Conservation (phyloP, 2,329 filamentous ascomycete species). For the Paracoccidioides lutzii region DNA sequence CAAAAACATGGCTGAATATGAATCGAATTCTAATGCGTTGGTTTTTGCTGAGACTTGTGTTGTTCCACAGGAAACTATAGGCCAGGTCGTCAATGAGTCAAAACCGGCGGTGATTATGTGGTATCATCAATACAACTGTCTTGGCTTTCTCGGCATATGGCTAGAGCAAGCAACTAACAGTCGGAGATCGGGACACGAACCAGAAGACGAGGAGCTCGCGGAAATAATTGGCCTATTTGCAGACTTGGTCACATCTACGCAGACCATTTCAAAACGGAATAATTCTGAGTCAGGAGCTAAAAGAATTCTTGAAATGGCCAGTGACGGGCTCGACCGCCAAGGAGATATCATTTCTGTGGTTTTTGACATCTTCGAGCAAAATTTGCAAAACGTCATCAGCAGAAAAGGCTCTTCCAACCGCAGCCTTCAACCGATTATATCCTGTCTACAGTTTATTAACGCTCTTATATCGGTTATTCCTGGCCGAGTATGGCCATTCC, state of each 20-base stretch:
- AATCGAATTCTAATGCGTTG: constrained; percentile 19
- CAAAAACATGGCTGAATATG: not conserved
- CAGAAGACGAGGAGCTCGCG: constrained; percentile 49
- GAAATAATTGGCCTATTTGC: constrained; percentile 65
- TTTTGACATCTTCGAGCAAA: constrained; percentile 71
- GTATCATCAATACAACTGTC: constrained; percentile 59
- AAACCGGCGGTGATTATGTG: constrained; percentile 64
- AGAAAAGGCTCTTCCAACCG: constrained; percentile 48
- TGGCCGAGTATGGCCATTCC: constrained; percentile 77
- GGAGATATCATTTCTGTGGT: constrained; percentile 67
- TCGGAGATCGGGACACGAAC: constrained; percentile 40
- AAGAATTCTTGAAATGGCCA: constrained; percentile 37
- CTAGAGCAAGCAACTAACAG: constrained; percentile 35
- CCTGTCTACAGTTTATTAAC: constrained; percentile 69
- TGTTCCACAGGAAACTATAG: constrained; percentile 28
- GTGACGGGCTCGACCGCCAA: constrained; percentile 35
- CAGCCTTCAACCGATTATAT: constrained; percentile 53
- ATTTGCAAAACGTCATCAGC: constrained; percentile 38
- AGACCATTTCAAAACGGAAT: constrained; percentile 16
- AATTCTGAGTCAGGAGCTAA: constrained; percentile 28
- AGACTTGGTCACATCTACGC: constrained; percentile 46
- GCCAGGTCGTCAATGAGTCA: constrained; percentile 60
- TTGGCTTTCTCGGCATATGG: constrained; percentile 65
- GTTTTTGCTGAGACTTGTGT: constrained; percentile 25
- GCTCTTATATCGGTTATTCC: constrained; percentile 60